Evolutionary conservation across 805 yeast species (phyloP).

Genomic region (Candida xyloterini): DNA sequence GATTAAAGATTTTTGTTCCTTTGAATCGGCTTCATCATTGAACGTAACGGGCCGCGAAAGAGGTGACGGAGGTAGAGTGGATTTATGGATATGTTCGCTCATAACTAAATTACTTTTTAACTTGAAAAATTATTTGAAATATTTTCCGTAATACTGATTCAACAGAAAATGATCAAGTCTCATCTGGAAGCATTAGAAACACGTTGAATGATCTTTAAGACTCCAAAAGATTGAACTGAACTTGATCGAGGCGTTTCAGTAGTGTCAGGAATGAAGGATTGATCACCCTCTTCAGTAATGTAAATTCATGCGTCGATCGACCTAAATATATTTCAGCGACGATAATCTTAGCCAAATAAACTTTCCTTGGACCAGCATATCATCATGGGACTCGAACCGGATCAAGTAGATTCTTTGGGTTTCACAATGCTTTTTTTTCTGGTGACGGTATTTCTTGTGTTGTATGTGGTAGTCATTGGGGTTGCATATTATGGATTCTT

Average conservation of each 20-base stretch:
- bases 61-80: constrained; percentile 22
- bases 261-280: too few species aligned
- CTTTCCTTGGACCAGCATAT: neutral
- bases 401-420: neutral
- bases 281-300: neutral
- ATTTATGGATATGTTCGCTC: constrained; percentile 8
- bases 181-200: too few species aligned
- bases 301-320: constrained; percentile 7
- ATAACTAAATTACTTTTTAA: neutral
- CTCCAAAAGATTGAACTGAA: too few species aligned
- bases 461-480: constrained; percentile 30
- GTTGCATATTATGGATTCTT: constrained; percentile 31
- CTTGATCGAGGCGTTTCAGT: too few species aligned
- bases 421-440: constrained; percentile 1
- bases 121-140: constrained; percentile 5
- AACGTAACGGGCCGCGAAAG: constrained; percentile 23
- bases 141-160: neutral
- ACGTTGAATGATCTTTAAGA: too few species aligned
- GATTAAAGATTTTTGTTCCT: constrained; percentile 1
- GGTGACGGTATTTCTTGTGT: constrained; percentile 22
- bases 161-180: too few species aligned
- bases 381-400: too few species aligned
- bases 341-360: too few species aligned
- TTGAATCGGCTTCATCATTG: constrained; percentile 6
- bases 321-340: neutral